Conservation (phyloP, 352 stramenopile genomes). For the Pythium chondricola region DNA sequence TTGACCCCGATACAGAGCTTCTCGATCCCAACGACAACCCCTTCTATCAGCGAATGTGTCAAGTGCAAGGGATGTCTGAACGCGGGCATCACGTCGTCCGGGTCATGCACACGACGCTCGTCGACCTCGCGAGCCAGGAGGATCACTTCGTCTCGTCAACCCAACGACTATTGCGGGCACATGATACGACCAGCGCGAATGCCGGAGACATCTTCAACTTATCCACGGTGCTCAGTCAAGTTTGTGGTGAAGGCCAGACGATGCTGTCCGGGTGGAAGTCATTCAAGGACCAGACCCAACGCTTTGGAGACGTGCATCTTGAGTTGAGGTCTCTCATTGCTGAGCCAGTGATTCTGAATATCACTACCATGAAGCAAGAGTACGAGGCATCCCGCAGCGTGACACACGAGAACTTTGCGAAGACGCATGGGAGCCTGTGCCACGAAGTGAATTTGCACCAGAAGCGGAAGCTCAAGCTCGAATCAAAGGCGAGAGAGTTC, state of each 20-base stretch:
- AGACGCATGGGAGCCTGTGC: conserved; percentile 36
- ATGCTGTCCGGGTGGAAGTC: conserved; percentile 56
- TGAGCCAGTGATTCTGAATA: conserved; percentile 62
- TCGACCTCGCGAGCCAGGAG: conserved; percentile 53
- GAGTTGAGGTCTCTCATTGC: conserved; percentile 74
- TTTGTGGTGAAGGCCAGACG: conserved; percentile 41
- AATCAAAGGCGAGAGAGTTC: conserved; percentile 34
- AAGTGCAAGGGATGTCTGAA: conserved; percentile 67
- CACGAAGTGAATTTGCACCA: conserved; percentile 34
- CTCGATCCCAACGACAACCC: conserved; percentile 50
- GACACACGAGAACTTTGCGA: conserved; percentile 66
- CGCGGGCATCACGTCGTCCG: conserved; percentile 51
- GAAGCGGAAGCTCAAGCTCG: conserved; percentile 62
- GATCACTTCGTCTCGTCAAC: conserved; percentile 44
- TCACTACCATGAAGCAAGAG: conserved; percentile 74
- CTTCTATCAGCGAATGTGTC: conserved; percentile 59
- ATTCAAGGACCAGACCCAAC: conserved; percentile 51
- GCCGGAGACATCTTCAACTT: conserved; percentile 16
- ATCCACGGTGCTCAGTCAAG: conserved; percentile 15
- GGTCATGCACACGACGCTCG: conserved; percentile 41
- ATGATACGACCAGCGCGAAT: conserved; percentile 29
- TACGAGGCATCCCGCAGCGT: conserved; percentile 50
- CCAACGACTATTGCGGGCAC: conserved; percentile 44
- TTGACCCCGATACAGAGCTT: conserved; percentile 33
- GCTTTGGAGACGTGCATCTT: conserved; percentile 57